A percentile compares a stretch with the other conserved stretches of the same genome.
Conservation (phyloP, 2,329 filamentous ascomycete species). For the Pseudohalonectria lignicola region DNA sequence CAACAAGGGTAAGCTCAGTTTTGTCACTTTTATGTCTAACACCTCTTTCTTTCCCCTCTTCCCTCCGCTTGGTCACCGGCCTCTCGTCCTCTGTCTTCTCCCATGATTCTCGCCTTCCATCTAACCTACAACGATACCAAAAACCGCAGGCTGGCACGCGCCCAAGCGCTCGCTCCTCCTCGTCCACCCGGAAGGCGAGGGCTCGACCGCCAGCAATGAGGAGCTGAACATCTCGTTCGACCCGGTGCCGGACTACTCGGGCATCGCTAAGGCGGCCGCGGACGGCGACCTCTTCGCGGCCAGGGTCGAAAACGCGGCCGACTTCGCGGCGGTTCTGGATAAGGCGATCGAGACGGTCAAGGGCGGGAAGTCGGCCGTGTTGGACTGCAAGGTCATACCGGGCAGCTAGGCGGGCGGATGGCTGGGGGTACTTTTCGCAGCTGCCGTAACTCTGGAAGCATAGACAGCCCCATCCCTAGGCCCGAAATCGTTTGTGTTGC, state of each 20-base stretch:
- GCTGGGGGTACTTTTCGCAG: no score
- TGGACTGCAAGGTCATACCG: slow-evolving; percentile 39
- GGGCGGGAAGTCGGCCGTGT: slow-evolving; percentile 37
- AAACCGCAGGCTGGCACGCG: slow-evolving; percentile 49
- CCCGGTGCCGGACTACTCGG: slow-evolving; percentile 46
- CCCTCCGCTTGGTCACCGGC: neutral
- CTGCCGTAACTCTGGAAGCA: no score
- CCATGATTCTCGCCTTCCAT: no score
- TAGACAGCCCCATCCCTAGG: no score
- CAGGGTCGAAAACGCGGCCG: slow-evolving; percentile 30
- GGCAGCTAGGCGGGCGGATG: slow-evolving; percentile 29
- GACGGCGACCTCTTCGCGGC: slow-evolving; percentile 41
- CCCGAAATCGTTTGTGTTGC: no score
- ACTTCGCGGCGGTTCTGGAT: slow-evolving; percentile 34
- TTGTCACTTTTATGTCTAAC: neutral
- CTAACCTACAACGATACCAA: no score
- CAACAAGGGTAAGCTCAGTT: slow-evolving; percentile 30
- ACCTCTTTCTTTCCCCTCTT: neutral
- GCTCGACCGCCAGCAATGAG: slow-evolving; percentile 43
- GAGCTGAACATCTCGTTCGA: slow-evolving; percentile 52
- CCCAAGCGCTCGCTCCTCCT: slow-evolving; percentile 44
- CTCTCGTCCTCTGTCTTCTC: neutral
- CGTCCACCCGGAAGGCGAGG: slow-evolving; percentile 46
- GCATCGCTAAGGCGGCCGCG: slow-evolving; percentile 49
- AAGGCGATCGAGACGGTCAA: slow-evolving; percentile 40